phyloP scores from a whole-genome alignment of 345 rosid genomes.

The Cardamine occulta region DNA sequence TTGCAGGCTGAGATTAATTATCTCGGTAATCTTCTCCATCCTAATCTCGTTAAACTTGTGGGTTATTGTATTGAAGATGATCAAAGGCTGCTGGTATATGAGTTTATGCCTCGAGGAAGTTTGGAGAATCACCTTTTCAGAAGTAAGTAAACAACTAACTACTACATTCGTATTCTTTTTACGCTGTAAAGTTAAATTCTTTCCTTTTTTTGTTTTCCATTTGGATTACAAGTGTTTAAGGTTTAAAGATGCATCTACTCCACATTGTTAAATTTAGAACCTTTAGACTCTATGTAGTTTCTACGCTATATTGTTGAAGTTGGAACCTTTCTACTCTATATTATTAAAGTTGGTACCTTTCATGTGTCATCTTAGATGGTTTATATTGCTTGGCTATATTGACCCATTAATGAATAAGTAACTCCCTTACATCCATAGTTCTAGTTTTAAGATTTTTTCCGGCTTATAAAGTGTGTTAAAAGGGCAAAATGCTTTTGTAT shows the following conservation, averaged over 20 bases:
- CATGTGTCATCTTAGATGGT: background rate
- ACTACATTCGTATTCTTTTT: background rate
- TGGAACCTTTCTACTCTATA: background rate
- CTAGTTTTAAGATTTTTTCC: background rate
- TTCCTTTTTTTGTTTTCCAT: background rate
- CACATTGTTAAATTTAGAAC: slow-evolving; percentile 5
- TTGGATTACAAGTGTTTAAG: background rate
- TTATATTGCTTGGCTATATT: slow-evolving; percentile 3
- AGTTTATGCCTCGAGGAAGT: slow-evolving; percentile 77
- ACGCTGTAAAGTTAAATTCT: background rate
- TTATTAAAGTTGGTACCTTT: background rate
- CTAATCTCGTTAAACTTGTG: slow-evolving; percentile 61
- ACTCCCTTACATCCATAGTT: slow-evolving; percentile 4
- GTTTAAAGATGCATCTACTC: background rate
- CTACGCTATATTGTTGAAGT: background rate
- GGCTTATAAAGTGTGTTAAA: slow-evolving; percentile 8
- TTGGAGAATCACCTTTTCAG: slow-evolving; percentile 73
- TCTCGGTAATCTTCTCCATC: slow-evolving; percentile 67
- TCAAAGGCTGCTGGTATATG: slow-evolving; percentile 66
- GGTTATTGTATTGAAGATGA: slow-evolving; percentile 71
- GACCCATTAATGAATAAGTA: background rate
- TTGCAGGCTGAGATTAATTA: slow-evolving; percentile 78
- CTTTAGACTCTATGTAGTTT: background rate
- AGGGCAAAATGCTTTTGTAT: slow-evolving; percentile 7
- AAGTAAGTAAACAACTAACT: slow-evolving; percentile 44